Evolutionary conservation across 169 alveolate species (phyloP), one percentile per base, ranked within the genome.

Genomic region (Cryptosporidium baileyi): DNA sequence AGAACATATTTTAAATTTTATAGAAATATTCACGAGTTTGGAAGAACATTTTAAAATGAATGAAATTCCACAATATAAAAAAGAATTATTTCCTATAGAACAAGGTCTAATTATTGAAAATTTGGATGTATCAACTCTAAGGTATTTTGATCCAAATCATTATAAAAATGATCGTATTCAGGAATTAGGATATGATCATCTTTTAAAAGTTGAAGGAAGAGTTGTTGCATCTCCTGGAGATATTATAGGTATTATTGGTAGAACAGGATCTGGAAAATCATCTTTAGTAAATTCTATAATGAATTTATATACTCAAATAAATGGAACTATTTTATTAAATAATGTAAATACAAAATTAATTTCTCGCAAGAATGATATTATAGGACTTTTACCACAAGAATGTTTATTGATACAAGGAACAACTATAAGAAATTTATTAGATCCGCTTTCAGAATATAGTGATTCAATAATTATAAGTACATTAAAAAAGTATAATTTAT

Each of bases 211-310:
- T 22, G 17, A 22, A 30, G 67, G 67, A 3, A 54, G 6, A 2
- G 9, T 74, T 15, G 22, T 30, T 5, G 85, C 67, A 17, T 22
- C 8, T 11, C 74, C 85, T 2, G 94, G 96, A n/a, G 85, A 89
- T 52, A 91, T 90, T 52, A 88, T 92, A 6, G 96, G 95, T 28
- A 92, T 95, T 38, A 63, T 95, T 26, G 98, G 98, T 1, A 92
- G 96, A 82, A 92, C 96, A 19, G 98, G 98, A n/a, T 93, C 97
- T 4, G 98, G 98, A 0, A 95, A 95, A 63, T 89, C 95, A 19
- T 88, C 96, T 4, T 63, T 95, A 13, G 43, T 94, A n/a, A 91
- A 94, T 45, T 82, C 96, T 19, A 62, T 93, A 17, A 91, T 93
- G 65, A 91, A 96, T 36, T 80, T 92, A 24, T 38, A 36, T 26